phyloP scores from a whole-genome alignment of 176 grass and related monocot genomes.

The Aechmea fasciata region DNA sequence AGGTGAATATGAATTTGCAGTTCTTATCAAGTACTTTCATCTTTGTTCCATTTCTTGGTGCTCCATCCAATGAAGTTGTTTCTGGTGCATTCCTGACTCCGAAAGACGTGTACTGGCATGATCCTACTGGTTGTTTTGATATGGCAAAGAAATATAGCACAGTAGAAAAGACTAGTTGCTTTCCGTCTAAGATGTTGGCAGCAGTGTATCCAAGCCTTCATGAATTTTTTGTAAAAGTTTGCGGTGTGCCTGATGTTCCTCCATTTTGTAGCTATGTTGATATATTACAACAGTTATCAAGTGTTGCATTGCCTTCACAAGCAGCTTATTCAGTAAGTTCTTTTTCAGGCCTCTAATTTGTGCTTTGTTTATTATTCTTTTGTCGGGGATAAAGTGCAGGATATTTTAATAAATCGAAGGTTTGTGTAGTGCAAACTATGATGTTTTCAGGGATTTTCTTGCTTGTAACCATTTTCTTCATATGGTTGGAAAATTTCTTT shows the following conservation, averaged over 20 bases:
- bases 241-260: constrained; percentile 58
- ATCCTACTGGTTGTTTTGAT: constrained; percentile 81
- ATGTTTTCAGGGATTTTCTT: neutral
- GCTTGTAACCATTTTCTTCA: neutral
- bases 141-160: constrained; percentile 37
- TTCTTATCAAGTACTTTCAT: constrained; percentile 54
- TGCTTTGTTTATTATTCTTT: neutral
- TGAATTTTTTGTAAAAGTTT: constrained; percentile 69
- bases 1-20: constrained; percentile 53
- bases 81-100: constrained; percentile 50
- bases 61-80: constrained; percentile 30
- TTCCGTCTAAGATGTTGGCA: constrained; percentile 53
- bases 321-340: constrained; percentile 58
- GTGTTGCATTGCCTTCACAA: constrained; percentile 50
- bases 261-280: constrained; percentile 49
- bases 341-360: neutral
- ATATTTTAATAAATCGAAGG: no score
- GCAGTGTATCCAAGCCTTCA: constrained; percentile 58
- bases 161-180: constrained; percentile 19
- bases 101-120: constrained; percentile 73
- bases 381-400: no score
- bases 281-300: constrained; percentile 59
- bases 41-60: constrained; percentile 48
- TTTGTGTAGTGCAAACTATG: neutral
- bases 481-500: neutral